phyloP scores from a whole-genome alignment of 805 yeast species.

The Nakazawaea wickerhamii region DNA sequence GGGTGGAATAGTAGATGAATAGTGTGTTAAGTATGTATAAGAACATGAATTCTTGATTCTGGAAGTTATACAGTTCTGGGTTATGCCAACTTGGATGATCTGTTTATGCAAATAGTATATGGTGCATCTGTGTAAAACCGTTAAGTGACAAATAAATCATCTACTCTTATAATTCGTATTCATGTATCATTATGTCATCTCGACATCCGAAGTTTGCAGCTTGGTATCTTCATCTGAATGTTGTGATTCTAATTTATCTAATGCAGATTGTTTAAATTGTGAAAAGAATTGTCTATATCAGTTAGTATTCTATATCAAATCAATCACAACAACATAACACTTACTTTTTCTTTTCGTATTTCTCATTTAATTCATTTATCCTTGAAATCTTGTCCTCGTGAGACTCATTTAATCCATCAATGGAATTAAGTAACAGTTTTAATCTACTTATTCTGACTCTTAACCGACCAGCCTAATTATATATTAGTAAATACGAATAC shows the following conservation, averaged over 20 bases:
- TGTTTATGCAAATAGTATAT: too few species aligned
- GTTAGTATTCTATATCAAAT: conserved; percentile 14
- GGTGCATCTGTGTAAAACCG: too few species aligned
- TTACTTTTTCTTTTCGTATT: conserved; percentile 25
- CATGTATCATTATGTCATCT: neutral
- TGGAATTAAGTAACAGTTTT: conserved; percentile 30
- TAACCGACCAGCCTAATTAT: conserved; percentile 34
- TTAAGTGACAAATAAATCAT: too few species aligned
- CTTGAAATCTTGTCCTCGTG: conserved; percentile 29
- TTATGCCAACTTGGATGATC: too few species aligned
- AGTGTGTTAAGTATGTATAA: too few species aligned
- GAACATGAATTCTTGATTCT: too few species aligned
- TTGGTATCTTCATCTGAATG: neutral
- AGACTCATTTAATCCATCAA: conserved; percentile 41
- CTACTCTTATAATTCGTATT: neutral
- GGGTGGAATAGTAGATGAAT: too few species aligned
- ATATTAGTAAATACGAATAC: neutral
- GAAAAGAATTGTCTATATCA: conserved; percentile 1
- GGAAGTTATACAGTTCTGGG: too few species aligned
- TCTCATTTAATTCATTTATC: conserved; percentile 28
- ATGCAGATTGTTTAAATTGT: conserved; percentile 4
- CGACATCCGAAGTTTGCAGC: neutral
- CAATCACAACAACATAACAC: too few species aligned
- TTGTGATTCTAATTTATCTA: neutral
- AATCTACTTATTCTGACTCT: conserved; percentile 34